A percentile compares a stretch with the other conserved stretches of the same genome.
These are phyloP conservation scores for Geotrichum fermentans DNA, from an alignment of 1,139 yeast genomes.

Conservation along the genomic window DNA sequence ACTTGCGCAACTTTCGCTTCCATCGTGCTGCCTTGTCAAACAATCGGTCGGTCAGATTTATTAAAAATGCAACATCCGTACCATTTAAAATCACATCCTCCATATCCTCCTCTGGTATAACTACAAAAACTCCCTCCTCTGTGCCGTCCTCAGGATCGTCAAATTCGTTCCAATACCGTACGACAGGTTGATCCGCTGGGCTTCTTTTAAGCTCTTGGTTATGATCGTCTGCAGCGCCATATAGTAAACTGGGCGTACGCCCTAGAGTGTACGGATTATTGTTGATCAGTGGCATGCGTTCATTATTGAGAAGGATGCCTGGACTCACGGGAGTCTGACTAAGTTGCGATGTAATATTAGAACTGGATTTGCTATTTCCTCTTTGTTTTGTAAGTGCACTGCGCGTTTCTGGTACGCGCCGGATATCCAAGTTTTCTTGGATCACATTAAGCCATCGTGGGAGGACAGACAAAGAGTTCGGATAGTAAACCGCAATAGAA, in stretches of 20 bases:
- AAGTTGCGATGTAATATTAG: background rate
- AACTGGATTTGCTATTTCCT: slow-evolving; percentile 12
- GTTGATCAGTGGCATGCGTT: slow-evolving; percentile 13
- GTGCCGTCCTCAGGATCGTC: slow-evolving; percentile 56
- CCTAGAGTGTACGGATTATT: background rate
- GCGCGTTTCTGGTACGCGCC: slow-evolving; percentile 30
- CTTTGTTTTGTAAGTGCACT: slow-evolving; percentile 1
- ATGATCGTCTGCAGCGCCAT: slow-evolving; percentile 5
- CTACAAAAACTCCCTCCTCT: slow-evolving; percentile 35
- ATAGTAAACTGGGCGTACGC: slow-evolving; percentile 6
- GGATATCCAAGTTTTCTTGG: slow-evolving; percentile 34
- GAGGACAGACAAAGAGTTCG: slow-evolving; percentile 26
- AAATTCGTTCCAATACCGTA: slow-evolving; percentile 68
- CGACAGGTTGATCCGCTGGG: slow-evolving; percentile 35
- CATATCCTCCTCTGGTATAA: slow-evolving; percentile 34
- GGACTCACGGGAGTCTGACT: slow-evolving; percentile 5
- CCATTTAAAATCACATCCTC: slow-evolving; percentile 34
- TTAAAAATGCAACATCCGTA: slow-evolving; percentile 35
- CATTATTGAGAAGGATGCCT: slow-evolving; percentile 16
- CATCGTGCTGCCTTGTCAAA: slow-evolving; percentile 5
- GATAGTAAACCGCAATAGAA: slow-evolving; percentile 26
- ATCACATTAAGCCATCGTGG: slow-evolving; percentile 38
- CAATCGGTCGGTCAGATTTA: slow-evolving; percentile 32
- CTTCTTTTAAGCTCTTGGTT: slow-evolving; percentile 11
- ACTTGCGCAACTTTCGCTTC: slow-evolving; percentile 28